A percentile compares a stretch with the other conserved stretches of the same genome.
phyloP scores from a whole-genome alignment of 2,329 filamentous ascomycete species.

The Sporothrix humicola region DNA sequence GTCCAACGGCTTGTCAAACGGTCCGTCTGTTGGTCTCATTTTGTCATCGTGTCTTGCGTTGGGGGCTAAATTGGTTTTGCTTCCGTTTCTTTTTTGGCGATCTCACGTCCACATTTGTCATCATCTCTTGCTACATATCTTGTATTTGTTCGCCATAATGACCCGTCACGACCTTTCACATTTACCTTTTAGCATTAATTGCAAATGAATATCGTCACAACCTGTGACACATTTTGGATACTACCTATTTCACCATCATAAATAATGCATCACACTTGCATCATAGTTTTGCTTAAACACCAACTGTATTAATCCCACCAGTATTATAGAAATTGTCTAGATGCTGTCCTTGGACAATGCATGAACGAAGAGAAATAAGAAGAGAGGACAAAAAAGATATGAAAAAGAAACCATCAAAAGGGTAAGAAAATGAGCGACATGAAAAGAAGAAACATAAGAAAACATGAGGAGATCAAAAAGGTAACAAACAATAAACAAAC shows the following conservation, averaged over 20 bases:
- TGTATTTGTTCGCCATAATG: constrained; percentile 16
- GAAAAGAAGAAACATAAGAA: constrained; percentile 9
- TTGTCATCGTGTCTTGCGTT: not conserved
- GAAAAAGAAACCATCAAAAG: not conserved
- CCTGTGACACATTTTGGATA: too few species aligned
- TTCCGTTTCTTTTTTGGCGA: not conserved
- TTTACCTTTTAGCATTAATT: not conserved
- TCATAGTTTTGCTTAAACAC: not conserved
- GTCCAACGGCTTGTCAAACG: not conserved
- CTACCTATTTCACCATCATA: too few species aligned
- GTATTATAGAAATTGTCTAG: constrained; percentile 13
- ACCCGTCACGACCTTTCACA: not conserved
- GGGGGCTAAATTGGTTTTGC: not conserved
- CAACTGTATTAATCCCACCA: not conserved
- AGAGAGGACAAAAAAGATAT: not conserved
- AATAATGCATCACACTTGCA: too few species aligned
- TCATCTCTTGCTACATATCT: not conserved
- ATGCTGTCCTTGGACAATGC: constrained; percentile 9
- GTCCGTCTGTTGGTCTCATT: not conserved
- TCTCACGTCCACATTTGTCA: not conserved
- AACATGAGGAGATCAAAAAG: not conserved
- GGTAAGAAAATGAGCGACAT: not conserved
- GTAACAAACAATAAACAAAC: not conserved
- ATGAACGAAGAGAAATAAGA: constrained; percentile 6
- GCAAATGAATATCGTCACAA: too few species aligned